A percentile compares a stretch with the other conserved stretches of the same genome.
Evolutionary conservation across 2,329 filamentous ascomycete species (phyloP).

Genomic region (Penicillium digitatum): DNA sequence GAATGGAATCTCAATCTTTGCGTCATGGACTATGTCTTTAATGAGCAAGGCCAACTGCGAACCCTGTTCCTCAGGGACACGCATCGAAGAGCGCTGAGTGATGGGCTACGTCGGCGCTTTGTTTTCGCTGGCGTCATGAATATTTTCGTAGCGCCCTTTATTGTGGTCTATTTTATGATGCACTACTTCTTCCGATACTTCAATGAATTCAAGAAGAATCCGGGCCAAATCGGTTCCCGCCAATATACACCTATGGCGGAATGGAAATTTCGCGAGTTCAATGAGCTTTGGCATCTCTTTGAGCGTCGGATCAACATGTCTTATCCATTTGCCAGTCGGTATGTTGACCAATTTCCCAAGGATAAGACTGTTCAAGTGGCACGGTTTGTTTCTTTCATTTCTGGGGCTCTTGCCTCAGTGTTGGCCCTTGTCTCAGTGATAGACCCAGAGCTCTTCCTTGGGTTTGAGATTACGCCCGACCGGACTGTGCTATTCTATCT

Average conservation of each 20-base stretch:
- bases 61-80: constrained; percentile 81
- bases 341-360: constrained; percentile 94
- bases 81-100: constrained; percentile 72
- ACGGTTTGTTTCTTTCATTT: constrained; percentile 79
- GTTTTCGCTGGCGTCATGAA: constrained; percentile 81
- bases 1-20: constrained; percentile 90
- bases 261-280: constrained; percentile 99
- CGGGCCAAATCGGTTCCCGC: constrained; percentile 76
- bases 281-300: constrained; percentile 90
- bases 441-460: constrained; percentile 84
- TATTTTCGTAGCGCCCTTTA: constrained; percentile 78
- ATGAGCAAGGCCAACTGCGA: constrained; percentile 79
- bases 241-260: constrained; percentile 90
- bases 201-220: constrained; percentile 94
- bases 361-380: constrained; percentile 84
- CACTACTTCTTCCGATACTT: constrained; percentile 95
- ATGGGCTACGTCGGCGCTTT: constrained; percentile 72
- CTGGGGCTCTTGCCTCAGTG: constrained; percentile 80
- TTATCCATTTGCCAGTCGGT: constrained; percentile 84
- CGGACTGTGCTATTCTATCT: constrained; percentile 89
- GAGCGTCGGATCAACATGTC: constrained; percentile 89
- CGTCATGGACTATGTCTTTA: constrained; percentile 91
- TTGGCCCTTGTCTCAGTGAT: constrained; percentile 79
- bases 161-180: constrained; percentile 79
- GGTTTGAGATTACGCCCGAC: constrained; percentile 85